phyloP scores from a whole-genome alignment of 176 grass and related monocot genomes.

The Raddia distichophylla region DNA sequence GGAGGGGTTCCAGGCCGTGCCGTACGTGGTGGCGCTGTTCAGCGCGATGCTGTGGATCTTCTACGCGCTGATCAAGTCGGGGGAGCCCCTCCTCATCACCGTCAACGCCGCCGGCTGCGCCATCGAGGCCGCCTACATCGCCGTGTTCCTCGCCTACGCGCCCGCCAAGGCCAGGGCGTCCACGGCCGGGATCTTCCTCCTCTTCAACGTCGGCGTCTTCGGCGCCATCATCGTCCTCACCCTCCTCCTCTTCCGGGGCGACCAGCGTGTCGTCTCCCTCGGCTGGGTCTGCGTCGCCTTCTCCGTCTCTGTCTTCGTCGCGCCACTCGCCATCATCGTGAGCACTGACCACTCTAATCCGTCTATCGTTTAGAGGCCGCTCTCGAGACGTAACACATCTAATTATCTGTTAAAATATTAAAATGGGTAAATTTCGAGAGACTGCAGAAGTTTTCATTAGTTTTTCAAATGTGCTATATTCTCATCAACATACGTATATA shows the following conservation, averaged over 20 bases:
- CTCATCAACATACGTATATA: too few relatives aligned
- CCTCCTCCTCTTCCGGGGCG: slow-evolving; percentile 47
- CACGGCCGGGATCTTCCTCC: slow-evolving; percentile 64
- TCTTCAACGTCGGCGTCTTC: slow-evolving; percentile 61
- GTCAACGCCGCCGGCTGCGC: slow-evolving; percentile 67
- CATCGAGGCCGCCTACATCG: slow-evolving; percentile 79
- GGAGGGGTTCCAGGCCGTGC: slow-evolving; percentile 72
- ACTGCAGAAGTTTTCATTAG: too few relatives aligned
- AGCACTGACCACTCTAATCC: slow-evolving; percentile 3
- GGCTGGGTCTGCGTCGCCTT: slow-evolving; percentile 85
- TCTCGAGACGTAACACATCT: too few relatives aligned
- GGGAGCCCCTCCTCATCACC: slow-evolving; percentile 70
- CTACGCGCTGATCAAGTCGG: slow-evolving; percentile 71
- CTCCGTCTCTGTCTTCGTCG: slow-evolving; percentile 73
- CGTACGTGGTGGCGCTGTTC: slow-evolving; percentile 79
- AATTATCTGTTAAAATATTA: too few relatives aligned
- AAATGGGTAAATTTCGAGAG: too few relatives aligned
- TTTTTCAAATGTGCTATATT: too few relatives aligned
- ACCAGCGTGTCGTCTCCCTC: slow-evolving; percentile 34
- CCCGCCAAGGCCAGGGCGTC: slow-evolving; percentile 51
- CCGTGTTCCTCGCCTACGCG: slow-evolving; percentile 71
- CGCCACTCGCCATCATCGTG: slow-evolving; percentile 83
- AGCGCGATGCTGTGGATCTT: slow-evolving; percentile 82
- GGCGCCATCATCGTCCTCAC: slow-evolving; percentile 63
- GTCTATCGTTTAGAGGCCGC: too few relatives aligned